Conservation (phyloP, 441 rosid genomes). For the Brassica hybrid region DNA sequence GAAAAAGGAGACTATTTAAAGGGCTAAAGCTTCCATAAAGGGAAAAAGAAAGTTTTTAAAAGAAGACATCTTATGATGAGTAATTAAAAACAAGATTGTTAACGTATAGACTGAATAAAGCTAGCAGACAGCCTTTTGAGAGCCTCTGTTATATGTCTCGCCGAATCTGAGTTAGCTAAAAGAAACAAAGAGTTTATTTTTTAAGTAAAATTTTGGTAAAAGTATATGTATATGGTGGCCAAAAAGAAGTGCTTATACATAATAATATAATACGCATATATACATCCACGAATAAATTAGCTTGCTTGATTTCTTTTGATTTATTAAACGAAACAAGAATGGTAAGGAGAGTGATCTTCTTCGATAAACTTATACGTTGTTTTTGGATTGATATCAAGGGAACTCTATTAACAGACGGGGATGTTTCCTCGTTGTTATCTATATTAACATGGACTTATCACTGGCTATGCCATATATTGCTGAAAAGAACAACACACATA, state of each 20-base stretch:
- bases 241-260: not conserved
- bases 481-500: not conserved
- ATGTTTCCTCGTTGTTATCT: not conserved
- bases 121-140: slow-evolving; percentile 42
- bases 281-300: slow-evolving; percentile 1
- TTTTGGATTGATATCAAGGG: not conserved
- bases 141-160: slow-evolving; percentile 38
- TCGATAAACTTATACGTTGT: not conserved
- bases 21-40: slow-evolving; percentile 44
- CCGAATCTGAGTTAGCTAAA: slow-evolving; percentile 41
- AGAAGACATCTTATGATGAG: slow-evolving; percentile 35
- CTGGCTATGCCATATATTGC: slow-evolving; percentile 9
- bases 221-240: slow-evolving; percentile 20
- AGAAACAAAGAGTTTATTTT: slow-evolving; percentile 16
- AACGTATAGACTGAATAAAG: slow-evolving; percentile 42
- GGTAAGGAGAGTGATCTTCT: too few species aligned
- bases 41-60: slow-evolving; percentile 24
- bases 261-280: not conserved
- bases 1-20: slow-evolving; percentile 22
- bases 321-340: not conserved
- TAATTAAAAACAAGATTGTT: slow-evolving; percentile 31
- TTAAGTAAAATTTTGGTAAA: slow-evolving; percentile 16
- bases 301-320: not conserved
- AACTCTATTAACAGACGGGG: not conserved
- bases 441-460: slow-evolving; percentile 5